These are phyloP conservation scores for Aureobasidium mangrovei DNA, from an alignment of 2,329 filamentous ascomycete genomes.

Conservation along the genomic window DNA sequence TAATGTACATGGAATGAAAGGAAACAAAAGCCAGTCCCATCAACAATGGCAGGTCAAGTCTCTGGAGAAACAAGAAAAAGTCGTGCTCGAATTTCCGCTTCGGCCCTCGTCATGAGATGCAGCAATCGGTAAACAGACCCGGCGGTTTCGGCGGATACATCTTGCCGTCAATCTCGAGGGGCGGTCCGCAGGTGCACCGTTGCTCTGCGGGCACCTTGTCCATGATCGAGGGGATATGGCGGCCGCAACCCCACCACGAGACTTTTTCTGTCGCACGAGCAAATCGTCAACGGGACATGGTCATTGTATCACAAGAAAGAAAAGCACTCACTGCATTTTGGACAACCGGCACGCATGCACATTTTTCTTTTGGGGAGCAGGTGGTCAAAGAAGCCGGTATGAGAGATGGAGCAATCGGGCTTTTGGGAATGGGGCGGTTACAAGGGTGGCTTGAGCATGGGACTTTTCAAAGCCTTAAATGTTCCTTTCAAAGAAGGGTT, in stretches of 20 bases:
- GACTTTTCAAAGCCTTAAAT: not conserved
- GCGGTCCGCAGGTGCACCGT: conserved; percentile 54
- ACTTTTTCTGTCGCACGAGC: not conserved
- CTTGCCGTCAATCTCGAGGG: conserved; percentile 48
- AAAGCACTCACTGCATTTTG: conserved; percentile 31
- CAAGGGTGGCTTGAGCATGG: conserved; percentile 4
- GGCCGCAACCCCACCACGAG: conserved; percentile 10
- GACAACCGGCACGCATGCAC: conserved; percentile 27
- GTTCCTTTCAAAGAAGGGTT: conserved; percentile 2
- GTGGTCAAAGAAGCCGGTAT: not conserved
- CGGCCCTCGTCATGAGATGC: not conserved
- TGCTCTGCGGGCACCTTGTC: conserved; percentile 46
- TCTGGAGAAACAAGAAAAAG: not conserved
- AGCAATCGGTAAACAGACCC: conserved; percentile 8
- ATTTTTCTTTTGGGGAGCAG: conserved; percentile 1
- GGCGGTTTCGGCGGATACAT: conserved; percentile 47
- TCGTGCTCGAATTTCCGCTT: not conserved
- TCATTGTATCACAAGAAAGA: not conserved
- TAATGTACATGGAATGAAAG: too few relatives aligned
- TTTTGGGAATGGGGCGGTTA: not conserved
- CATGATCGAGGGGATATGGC: conserved; percentile 53
- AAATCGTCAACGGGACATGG: too few relatives aligned
- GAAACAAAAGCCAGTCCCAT: too few relatives aligned
- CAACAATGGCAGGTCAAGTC: too few relatives aligned
- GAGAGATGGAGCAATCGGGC: not conserved